These are phyloP conservation scores for Neurospora sp. DNA, from an alignment of 495 filamentous ascomycete species.

Conservation along the genomic window DNA sequence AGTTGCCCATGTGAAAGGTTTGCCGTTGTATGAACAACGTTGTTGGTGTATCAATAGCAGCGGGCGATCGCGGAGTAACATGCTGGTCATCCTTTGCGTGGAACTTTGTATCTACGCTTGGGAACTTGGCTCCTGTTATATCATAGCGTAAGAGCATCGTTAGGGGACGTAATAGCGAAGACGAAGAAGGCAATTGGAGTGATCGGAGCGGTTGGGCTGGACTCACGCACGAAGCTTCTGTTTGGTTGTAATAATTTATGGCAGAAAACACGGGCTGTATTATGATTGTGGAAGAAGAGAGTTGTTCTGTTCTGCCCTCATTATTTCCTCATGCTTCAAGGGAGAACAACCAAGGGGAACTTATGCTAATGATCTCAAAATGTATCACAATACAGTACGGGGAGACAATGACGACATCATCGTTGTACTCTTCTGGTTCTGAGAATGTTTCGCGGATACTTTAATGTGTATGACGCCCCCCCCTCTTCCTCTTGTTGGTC, in stretches of 20 bases:
- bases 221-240: neutral
- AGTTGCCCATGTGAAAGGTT: neutral
- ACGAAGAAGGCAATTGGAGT: neutral
- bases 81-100: no score
- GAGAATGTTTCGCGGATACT: no score
- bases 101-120: no score
- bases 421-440: neutral
- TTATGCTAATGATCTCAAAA: neutral
- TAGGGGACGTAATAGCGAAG: constrained; percentile 3
- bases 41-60: neutral
- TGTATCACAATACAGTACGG: neutral
- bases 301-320: neutral
- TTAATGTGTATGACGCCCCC: neutral
- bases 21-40: neutral
- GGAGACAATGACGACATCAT: neutral
- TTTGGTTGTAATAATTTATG: neutral
- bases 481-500: neutral
- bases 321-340: neutral
- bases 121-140: neutral
- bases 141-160: neutral
- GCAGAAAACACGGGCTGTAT: neutral
- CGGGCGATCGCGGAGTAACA: no score
- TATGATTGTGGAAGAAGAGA: neutral
- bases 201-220: neutral
- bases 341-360: neutral